These are phyloP conservation scores for Aureobasidium mangrovei DNA, from an alignment of 2,329 filamentous ascomycete genomes.

Conservation along the genomic window DNA sequence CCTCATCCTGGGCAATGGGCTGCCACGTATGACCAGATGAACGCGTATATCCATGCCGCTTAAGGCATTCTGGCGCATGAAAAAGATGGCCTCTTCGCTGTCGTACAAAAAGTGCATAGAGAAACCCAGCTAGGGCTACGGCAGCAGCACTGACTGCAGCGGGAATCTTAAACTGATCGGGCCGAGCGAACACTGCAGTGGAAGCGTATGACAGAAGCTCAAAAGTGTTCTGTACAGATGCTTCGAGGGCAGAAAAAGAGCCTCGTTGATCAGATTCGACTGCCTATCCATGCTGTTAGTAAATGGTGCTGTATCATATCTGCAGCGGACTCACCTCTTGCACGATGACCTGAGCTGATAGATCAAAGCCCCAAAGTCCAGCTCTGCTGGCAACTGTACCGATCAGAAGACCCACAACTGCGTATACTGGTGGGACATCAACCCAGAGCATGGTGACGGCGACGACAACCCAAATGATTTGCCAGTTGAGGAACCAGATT, in stretches of 20 bases:
- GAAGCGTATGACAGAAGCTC: constrained; percentile 58
- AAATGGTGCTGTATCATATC: no score
- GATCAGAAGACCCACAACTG: constrained; percentile 27
- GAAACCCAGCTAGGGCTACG: constrained; percentile 39
- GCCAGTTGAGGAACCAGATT: constrained; percentile 63
- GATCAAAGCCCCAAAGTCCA: constrained; percentile 42
- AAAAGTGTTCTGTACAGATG: constrained; percentile 59
- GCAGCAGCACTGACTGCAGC: constrained; percentile 50
- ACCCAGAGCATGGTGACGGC: constrained; percentile 29
- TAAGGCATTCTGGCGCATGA: constrained; percentile 34
- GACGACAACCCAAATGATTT: constrained; percentile 47
- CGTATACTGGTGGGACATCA: constrained; percentile 13
- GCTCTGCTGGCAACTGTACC: constrained; percentile 34
- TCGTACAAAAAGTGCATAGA: constrained; percentile 51
- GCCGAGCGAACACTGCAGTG: constrained; percentile 56
- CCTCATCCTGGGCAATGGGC: not conserved
- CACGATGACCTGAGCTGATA: constrained; percentile 38
- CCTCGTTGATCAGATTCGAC: constrained; percentile 44
- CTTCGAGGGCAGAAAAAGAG: constrained; percentile 59
- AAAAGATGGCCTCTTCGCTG: constrained; percentile 52
- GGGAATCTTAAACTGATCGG: constrained; percentile 57
- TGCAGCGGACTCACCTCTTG: constrained; percentile 29
- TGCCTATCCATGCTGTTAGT: constrained; percentile 18
- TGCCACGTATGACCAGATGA: not conserved
- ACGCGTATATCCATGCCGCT: not conserved